phyloP scores from a whole-genome alignment of 2,329 filamentous ascomycete species.

The Paecilomyces sp. region DNA sequence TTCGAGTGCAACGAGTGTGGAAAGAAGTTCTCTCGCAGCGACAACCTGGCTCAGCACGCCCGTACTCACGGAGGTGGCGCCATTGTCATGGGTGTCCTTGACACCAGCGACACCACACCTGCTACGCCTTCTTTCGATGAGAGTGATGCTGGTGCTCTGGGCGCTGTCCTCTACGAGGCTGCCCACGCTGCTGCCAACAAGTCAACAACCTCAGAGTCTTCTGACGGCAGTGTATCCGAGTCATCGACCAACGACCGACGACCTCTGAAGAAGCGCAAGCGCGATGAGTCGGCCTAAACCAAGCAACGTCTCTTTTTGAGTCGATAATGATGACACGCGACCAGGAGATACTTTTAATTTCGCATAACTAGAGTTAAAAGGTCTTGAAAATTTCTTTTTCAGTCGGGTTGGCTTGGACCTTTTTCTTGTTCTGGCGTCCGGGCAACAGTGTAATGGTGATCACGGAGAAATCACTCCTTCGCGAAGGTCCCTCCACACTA shows the following conservation, averaged over 20 bases:
- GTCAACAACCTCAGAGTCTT: constrained; percentile 37
- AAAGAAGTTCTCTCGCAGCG: constrained; percentile 97
- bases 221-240: constrained; percentile 29
- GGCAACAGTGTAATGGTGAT: constrained; percentile 20
- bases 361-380: constrained; percentile 11
- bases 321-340: constrained; percentile 31
- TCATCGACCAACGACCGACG: constrained; percentile 31
- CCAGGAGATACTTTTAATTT: constrained; percentile 30
- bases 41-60: constrained; percentile 94
- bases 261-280: constrained; percentile 72
- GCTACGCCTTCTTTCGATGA: constrained; percentile 42
- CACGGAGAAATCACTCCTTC: constrained; percentile 9
- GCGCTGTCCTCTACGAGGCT: constrained; percentile 75
- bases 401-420: constrained; percentile 10
- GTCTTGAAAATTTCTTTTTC: constrained; percentile 12
- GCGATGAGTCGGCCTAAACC: constrained; percentile 53
- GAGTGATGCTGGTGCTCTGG: constrained; percentile 58
- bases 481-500: background rate
- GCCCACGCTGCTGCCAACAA: constrained; percentile 65
- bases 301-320: constrained; percentile 4
- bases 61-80: constrained; percentile 87
- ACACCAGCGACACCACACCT: constrained; percentile 53
- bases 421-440: constrained; percentile 27
- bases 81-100: constrained; percentile 83
- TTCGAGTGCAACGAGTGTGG: constrained; percentile 97